phyloP scores from a whole-genome alignment of 495 filamentous ascomycete species.

The Copromyces sp. region DNA sequence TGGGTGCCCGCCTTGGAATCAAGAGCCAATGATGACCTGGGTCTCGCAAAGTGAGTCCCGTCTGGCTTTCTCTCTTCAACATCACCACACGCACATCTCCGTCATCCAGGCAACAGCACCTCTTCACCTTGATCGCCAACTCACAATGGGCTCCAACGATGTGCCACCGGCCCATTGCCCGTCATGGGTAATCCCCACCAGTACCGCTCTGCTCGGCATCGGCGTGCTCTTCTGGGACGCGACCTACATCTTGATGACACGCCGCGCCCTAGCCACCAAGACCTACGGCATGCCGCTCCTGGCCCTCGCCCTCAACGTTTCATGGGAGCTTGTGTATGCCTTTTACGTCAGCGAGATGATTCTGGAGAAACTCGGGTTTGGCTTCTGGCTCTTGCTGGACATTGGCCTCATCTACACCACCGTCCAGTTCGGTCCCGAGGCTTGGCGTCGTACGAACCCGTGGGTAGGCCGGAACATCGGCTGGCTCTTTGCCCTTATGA shows the following conservation, averaged over 20 bases:
- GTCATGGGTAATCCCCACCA: constrained; percentile 23
- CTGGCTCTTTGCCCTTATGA: constrained; percentile 18
- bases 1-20: not conserved
- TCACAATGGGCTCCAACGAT: constrained; percentile 31
- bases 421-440: constrained; percentile 23
- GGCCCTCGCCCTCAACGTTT: constrained; percentile 32
- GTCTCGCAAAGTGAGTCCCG: not conserved
- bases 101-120: not conserved
- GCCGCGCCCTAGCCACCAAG: constrained; percentile 25
- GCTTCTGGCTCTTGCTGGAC: constrained; percentile 33
- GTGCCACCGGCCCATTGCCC: constrained; percentile 26
- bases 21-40: not conserved
- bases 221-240: constrained; percentile 32
- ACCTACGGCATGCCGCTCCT: constrained; percentile 39
- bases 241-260: constrained; percentile 32
- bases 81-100: not conserved
- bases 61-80: not conserved
- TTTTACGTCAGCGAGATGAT: constrained; percentile 29
- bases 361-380: constrained; percentile 31
- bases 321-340: constrained; percentile 34
- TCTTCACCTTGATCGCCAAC: not conserved
- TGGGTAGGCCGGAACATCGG: constrained; percentile 26
- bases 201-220: constrained; percentile 26
- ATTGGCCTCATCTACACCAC: constrained; percentile 30
- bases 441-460: constrained; percentile 23